Evolutionary conservation across 306 rosid genomes (phyloP).

Genomic region (Acacia acuminata): DNA sequence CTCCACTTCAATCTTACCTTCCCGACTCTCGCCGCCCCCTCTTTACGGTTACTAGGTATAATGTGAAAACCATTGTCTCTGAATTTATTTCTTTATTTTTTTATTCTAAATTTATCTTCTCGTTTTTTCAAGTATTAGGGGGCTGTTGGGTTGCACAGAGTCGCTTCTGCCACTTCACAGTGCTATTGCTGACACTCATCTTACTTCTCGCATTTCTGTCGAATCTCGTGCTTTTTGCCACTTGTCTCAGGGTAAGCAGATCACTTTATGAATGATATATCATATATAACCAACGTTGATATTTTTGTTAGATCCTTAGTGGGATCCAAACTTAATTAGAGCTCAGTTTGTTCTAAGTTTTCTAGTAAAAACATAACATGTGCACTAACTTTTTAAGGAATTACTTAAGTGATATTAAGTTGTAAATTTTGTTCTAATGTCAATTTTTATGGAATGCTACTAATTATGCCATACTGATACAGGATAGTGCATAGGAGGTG

Average conservation of each 20-base stretch:
- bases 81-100: background rate
- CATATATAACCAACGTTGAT: too few relatives aligned
- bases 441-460: background rate
- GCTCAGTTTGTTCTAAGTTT: background rate
- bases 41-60: constrained; percentile 18
- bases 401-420: background rate
- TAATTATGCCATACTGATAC: background rate
- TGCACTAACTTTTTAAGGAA: background rate
- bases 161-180: constrained; percentile 62
- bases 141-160: constrained; percentile 49
- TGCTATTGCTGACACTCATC: constrained; percentile 45
- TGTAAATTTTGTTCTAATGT: background rate
- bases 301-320: too few relatives aligned
- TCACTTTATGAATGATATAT: background rate
- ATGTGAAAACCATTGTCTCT: background rate
- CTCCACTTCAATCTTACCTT: constrained; percentile 38
- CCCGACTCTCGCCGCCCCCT: constrained; percentile 45
- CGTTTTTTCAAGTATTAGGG: constrained; percentile 31
- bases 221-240: constrained; percentile 60
- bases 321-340: background rate
- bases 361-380: background rate
- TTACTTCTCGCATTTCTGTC: constrained; percentile 50
- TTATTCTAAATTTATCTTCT: background rate
- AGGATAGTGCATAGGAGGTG: background rate
- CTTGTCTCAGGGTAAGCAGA: constrained; percentile 56